Evolutionary conservation across 1,284 basidiomycete genomes (phyloP).

Genomic region (Ceratobasidium sp.): DNA sequence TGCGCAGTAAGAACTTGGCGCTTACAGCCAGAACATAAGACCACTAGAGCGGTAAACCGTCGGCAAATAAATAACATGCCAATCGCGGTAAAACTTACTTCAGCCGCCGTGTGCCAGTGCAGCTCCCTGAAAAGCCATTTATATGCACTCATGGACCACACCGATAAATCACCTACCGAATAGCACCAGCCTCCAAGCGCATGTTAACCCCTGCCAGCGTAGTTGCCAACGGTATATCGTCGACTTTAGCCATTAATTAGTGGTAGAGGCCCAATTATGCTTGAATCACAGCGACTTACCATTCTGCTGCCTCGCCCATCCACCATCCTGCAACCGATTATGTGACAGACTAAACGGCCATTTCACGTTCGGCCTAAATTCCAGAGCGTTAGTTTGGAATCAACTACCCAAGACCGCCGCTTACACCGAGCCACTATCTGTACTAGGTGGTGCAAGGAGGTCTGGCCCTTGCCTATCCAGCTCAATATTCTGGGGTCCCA

Average conservation of each 20-base stretch:
- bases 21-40: slow-evolving; percentile 70
- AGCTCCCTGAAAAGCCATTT: slow-evolving; percentile 15
- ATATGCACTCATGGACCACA: slow-evolving; percentile 49
- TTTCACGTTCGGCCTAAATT: slow-evolving; percentile 69
- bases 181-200: slow-evolving; percentile 73
- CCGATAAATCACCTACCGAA: slow-evolving; percentile 63
- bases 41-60: slow-evolving; percentile 62
- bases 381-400: background rate
- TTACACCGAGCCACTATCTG: slow-evolving; percentile 74
- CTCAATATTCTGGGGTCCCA: slow-evolving; percentile 67
- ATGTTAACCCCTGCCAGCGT: slow-evolving; percentile 77
- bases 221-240: slow-evolving; percentile 69
- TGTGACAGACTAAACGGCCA: slow-evolving; percentile 79
- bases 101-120: slow-evolving; percentile 53
- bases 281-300: slow-evolving; percentile 56
- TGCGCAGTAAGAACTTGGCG: slow-evolving; percentile 56
- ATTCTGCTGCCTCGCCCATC: slow-evolving; percentile 80
- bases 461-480: slow-evolving; percentile 72
- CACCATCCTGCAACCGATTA: slow-evolving; percentile 76
- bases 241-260: background rate
- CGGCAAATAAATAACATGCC: too few species aligned
- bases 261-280: slow-evolving; percentile 12
- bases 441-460: slow-evolving; percentile 54
- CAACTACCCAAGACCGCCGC: slow-evolving; percentile 49
- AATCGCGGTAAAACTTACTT: background rate